A percentile compares a stretch with the other conserved stretches of the same genome.
Evolutionary conservation across 108 stramenopile genomes (phyloP).

Genomic region (Conticribra guillardii): DNA sequence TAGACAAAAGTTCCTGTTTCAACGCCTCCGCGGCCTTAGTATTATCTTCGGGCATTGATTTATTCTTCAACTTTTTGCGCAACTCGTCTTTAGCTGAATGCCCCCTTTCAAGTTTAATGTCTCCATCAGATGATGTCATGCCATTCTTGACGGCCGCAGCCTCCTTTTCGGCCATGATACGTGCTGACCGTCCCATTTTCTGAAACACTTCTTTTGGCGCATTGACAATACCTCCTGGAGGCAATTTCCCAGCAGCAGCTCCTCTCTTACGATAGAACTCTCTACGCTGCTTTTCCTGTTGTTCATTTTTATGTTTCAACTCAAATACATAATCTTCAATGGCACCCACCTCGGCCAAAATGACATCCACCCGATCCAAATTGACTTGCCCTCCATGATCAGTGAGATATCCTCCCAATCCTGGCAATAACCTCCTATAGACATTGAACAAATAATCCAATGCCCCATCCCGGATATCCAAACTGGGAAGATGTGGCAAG

Average conservation of each 20-base stretch:
- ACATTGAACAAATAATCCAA: constrained; percentile 90
- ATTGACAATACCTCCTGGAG: constrained; percentile 37
- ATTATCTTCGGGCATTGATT: constrained; percentile 58
- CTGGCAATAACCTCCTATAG: constrained; percentile 90
- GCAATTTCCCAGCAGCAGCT: constrained; percentile 54
- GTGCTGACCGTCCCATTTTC: constrained; percentile 71
- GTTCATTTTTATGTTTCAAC: constrained; percentile 90
- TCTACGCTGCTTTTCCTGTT: constrained; percentile 63
- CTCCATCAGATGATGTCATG: constrained; percentile 28
- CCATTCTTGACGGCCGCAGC: constrained; percentile 12
- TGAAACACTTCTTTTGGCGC: constrained; percentile 37
- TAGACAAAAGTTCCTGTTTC: constrained; percentile 54
- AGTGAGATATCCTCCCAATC: constrained; percentile 94
- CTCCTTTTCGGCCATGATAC: constrained; percentile 62
- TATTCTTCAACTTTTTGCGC: constrained; percentile 57
- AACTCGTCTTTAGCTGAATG: constrained; percentile 53
- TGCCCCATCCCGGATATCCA: constrained; percentile 95
- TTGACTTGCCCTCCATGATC: constrained; percentile 94
- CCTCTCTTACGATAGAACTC: constrained; percentile 49
- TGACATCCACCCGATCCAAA: constrained; percentile 91
- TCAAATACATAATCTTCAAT: constrained; percentile 97
- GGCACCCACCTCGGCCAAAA: constrained; percentile 90
- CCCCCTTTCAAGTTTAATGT: constrained; percentile 48
- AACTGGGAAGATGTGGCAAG: constrained; percentile 93
- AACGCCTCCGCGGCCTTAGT: constrained; percentile 65